phyloP scores from a whole-genome alignment of 768 basidiomycete genomes.

The Tulasnella sp. region DNA sequence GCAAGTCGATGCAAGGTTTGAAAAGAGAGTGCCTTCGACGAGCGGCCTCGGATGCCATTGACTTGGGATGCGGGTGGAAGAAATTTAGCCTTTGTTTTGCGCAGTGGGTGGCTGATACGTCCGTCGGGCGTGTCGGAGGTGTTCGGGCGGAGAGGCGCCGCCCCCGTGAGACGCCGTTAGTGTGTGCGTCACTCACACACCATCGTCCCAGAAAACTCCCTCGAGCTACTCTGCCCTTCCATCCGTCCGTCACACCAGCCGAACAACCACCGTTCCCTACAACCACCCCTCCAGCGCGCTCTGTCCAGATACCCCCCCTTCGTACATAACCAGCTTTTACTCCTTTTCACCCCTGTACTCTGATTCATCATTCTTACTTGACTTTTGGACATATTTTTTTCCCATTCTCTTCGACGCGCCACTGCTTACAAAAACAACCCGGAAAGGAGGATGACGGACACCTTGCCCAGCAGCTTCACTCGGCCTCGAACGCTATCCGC shows the following conservation, averaged over 20 bases:
- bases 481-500: conserved; percentile 1
- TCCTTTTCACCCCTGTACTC: background rate
- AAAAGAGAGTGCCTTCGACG: conserved; percentile 49
- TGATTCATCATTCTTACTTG: background rate
- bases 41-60: background rate
- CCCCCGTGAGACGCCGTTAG: conserved; percentile 3
- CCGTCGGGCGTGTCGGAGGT: conserved; percentile 1
- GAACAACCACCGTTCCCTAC: background rate
- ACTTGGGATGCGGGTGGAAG: background rate
- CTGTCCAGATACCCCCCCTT: background rate
- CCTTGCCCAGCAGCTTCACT: background rate
- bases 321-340: background rate
- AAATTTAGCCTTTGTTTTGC: background rate
- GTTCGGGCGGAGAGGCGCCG: background rate
- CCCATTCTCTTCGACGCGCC: background rate
- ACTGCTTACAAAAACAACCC: background rate
- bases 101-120: background rate
- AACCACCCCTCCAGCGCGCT: background rate
- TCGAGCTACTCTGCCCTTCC: background rate
- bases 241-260: background rate
- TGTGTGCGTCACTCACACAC: background rate
- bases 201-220: conserved; percentile 4
- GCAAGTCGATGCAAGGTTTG: conserved; percentile 94
- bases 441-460: background rate
- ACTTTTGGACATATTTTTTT: background rate